A percentile compares a stretch with the other conserved stretches of the same genome.
Evolutionary conservation across 106 monocot species (phyloP).

Genomic region (Dactylorhiza incarnata): DNA sequence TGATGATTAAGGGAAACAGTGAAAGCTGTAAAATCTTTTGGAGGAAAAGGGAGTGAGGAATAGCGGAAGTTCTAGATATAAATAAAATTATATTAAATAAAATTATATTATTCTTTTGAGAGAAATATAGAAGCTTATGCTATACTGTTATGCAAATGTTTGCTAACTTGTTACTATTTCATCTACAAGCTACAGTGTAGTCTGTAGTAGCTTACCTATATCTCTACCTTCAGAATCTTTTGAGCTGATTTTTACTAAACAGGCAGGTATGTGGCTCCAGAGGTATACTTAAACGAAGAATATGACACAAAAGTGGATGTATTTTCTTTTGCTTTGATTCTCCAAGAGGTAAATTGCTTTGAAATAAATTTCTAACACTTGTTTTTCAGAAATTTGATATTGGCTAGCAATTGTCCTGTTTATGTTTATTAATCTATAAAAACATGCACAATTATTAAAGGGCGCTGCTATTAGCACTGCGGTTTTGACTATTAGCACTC

Average conservation of each 20-base stretch:
- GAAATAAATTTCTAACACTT: background rate
- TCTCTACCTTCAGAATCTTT: background rate
- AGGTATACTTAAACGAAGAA: slow-evolving; percentile 73
- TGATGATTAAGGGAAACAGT: too few relatives aligned
- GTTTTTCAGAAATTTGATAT: slow-evolving; percentile 7
- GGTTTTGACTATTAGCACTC: too few relatives aligned
- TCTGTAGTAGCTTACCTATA: too few relatives aligned
- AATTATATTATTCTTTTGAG: background rate
- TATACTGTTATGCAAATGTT: background rate
- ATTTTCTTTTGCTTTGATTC: slow-evolving; percentile 90
- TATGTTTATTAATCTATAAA: background rate
- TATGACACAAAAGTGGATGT: slow-evolving; percentile 91
- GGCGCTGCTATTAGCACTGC: too few relatives aligned
- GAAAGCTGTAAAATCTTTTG: background rate
- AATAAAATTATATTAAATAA: background rate
- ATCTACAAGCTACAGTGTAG: background rate
- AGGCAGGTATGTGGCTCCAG: slow-evolving; percentile 96
- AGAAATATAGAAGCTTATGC: background rate
- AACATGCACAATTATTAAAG: background rate
- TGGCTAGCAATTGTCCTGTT: background rate
- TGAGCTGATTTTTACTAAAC: slow-evolving; percentile 13
- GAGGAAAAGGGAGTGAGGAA: background rate
- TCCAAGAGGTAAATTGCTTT: slow-evolving; percentile 72
- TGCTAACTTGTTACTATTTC: slow-evolving; percentile 1
- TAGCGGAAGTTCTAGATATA: background rate